phyloP scores from a whole-genome alignment of 768 basidiomycete species.

The Scleroderma bovista region DNA sequence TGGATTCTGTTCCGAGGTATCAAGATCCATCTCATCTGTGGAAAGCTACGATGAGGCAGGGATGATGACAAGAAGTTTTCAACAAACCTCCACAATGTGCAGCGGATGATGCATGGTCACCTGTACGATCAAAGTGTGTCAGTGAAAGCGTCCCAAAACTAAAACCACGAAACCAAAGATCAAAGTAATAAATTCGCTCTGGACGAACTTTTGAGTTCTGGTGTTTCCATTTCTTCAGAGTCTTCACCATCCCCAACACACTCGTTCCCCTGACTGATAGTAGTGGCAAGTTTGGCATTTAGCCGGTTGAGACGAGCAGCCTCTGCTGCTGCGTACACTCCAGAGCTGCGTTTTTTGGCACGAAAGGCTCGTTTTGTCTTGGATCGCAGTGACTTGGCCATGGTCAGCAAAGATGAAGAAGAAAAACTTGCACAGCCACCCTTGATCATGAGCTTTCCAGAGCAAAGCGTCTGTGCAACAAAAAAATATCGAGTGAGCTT shows the following conservation, averaged over 20 bases:
- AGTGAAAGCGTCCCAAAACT: slow-evolving; percentile 10
- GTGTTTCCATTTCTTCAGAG: slow-evolving; percentile 26
- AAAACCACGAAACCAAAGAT: background rate
- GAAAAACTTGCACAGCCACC: too few species aligned
- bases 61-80: background rate
- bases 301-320: slow-evolving; percentile 74
- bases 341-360: slow-evolving; percentile 66
- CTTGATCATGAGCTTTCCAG: background rate
- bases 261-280: slow-evolving; percentile 36
- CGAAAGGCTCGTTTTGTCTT: slow-evolving; percentile 78
- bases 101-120: slow-evolving; percentile 7
- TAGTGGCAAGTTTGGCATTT: slow-evolving; percentile 54
- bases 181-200: slow-evolving; percentile 8
- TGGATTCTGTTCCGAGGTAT: slow-evolving; percentile 25
- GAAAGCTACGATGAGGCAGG: background rate
- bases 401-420: slow-evolving; percentile 19
- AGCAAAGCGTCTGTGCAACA: slow-evolving; percentile 22
- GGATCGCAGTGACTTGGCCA: slow-evolving; percentile 83
- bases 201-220: slow-evolving; percentile 54
- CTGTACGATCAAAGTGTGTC: slow-evolving; percentile 10
- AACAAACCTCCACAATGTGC: slow-evolving; percentile 19
- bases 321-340: slow-evolving; percentile 71
- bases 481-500: slow-evolving; percentile 43
- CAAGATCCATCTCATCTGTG: slow-evolving; percentile 52
- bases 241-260: slow-evolving; percentile 25